These are phyloP conservation scores for Ettlia oleoabundans DNA, from an alignment of 139 green algal genomes.

Conservation along the genomic window DNA sequence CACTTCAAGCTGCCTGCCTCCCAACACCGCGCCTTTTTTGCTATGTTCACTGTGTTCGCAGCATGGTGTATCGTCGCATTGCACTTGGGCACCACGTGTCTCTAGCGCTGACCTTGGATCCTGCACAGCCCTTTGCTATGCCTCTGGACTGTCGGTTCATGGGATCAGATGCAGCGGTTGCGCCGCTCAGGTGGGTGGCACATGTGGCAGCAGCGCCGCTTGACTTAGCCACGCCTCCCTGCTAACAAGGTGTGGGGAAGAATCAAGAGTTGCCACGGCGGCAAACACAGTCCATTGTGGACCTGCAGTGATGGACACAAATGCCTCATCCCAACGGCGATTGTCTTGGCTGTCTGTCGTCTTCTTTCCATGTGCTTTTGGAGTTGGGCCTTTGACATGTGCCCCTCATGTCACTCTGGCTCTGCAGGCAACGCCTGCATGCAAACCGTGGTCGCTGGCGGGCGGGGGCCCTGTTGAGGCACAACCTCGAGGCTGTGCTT, in stretches of 20 bases:
- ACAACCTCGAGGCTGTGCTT: conserved; percentile 35
- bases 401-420: background rate
- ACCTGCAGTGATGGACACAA: too few species aligned
- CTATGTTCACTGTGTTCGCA: background rate
- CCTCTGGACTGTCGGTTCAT: conserved; percentile 37
- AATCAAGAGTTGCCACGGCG: too few species aligned
- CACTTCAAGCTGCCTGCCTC: background rate
- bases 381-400: too few species aligned
- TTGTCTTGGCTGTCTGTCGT: too few species aligned
- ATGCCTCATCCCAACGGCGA: too few species aligned
- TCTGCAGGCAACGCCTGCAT: conserved; percentile 29
- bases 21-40: too few species aligned
- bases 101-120: conserved; percentile 31
- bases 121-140: background rate
- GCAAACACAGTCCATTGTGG: too few species aligned
- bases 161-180: conserved; percentile 30
- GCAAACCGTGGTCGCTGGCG: conserved; percentile 28
- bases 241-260: too few species aligned
- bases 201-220: too few species aligned
- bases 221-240: background rate
- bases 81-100: conserved; percentile 37
- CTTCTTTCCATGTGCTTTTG: too few species aligned
- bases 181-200: conserved; percentile 17
- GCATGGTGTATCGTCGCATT: conserved; percentile 25
- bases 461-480: conserved; percentile 13